Evolutionary conservation across 345 rosid species (phyloP).

Genomic region (Melaleuca alternifolia): DNA sequence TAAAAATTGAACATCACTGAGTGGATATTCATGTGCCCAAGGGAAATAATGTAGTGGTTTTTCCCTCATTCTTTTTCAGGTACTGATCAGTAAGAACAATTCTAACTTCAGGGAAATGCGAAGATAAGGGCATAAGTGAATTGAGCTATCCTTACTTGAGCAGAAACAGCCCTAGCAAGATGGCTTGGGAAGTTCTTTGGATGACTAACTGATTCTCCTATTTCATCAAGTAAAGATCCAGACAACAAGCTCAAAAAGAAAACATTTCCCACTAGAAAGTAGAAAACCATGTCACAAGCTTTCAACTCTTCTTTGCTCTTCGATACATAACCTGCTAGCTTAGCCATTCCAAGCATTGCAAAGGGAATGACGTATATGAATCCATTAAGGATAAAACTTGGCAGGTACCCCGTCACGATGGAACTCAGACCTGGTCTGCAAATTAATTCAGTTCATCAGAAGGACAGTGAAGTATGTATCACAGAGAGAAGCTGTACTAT

Average conservation of each 20-base stretch:
- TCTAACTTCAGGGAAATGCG: neutral
- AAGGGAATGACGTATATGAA: conserved; percentile 64
- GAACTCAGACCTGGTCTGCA: conserved; percentile 89
- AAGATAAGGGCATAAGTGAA: neutral
- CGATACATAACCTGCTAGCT: conserved; percentile 57
- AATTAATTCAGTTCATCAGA: conserved; percentile 6
- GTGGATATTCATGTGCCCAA: neutral
- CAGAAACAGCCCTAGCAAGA: conserved; percentile 77
- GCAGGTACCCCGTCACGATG: conserved; percentile 79
- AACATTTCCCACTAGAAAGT: conserved; percentile 84
- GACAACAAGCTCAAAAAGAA: conserved; percentile 82
- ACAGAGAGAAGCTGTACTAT: neutral
- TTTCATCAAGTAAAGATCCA: conserved; percentile 84
- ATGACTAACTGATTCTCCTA: conserved; percentile 63
- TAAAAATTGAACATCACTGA: neutral
- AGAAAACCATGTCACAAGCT: conserved; percentile 93
- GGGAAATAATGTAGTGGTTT: neutral
- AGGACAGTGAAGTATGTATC: neutral
- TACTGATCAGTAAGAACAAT: neutral
- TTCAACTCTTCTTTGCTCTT: conserved; percentile 83
- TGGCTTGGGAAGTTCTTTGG: conserved; percentile 69
- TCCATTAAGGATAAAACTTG: conserved; percentile 81
- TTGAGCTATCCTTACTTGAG: conserved; percentile 45
- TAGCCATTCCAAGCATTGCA: conserved; percentile 71
- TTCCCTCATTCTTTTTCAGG: neutral